phyloP scores from a whole-genome alignment of 345 rosid species.

The Brassica rapa region DNA sequence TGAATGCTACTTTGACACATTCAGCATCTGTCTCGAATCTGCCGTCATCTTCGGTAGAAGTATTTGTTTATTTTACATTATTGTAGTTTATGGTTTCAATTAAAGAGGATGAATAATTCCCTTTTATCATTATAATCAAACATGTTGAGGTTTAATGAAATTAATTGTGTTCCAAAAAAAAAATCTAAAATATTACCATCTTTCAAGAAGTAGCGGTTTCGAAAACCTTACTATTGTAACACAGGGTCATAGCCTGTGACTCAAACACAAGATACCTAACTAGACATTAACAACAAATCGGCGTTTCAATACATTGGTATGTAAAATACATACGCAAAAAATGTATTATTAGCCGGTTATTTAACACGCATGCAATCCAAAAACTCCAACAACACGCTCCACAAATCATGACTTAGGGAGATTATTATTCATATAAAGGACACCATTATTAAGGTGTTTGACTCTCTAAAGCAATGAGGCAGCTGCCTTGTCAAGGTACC shows the following conservation, averaged over 20 bases:
- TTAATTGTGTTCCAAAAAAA: no score
- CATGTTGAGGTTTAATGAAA: no score
- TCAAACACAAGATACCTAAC: neutral
- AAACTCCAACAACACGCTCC: constrained; percentile 12
- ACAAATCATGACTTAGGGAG: neutral
- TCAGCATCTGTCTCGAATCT: no score
- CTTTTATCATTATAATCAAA: no score
- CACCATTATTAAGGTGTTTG: neutral
- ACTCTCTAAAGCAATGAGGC: constrained; percentile 58
- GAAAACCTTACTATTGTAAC: neutral
- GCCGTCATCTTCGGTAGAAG: no score
- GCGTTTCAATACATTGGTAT: constrained; percentile 11
- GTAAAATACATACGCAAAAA: neutral
- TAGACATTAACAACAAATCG: neutral
- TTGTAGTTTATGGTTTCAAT: no score
- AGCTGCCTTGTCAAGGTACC: constrained; percentile 81
- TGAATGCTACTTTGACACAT: no score
- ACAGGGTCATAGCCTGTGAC: neutral
- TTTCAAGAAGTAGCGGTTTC: neutral
- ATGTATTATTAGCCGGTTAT: constrained; percentile 18
- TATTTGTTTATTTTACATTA: no score
- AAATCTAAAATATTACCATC: neutral
- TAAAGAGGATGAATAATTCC: no score
- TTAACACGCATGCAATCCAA: constrained; percentile 7
- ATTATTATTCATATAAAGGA: neutral